Conservation (phyloP, 1,139 yeast species). For the Yamadazyma kanchanaburiensis region DNA sequence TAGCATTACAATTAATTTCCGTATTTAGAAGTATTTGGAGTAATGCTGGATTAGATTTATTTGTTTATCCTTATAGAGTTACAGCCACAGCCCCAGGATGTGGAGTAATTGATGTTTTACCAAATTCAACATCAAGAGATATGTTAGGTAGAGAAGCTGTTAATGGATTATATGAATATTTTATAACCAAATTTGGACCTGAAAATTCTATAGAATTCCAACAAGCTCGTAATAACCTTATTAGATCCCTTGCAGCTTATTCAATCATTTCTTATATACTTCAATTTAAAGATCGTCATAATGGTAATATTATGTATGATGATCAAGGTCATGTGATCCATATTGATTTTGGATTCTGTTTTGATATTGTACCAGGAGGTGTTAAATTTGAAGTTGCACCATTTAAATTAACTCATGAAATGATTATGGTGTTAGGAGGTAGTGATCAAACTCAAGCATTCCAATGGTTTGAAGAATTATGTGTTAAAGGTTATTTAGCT, state of each 20-base stretch:
- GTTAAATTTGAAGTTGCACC: slow-evolving; percentile 97
- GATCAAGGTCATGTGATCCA: slow-evolving; percentile 92
- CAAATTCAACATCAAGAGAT: slow-evolving; percentile 92
- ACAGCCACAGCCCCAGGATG: slow-evolving; percentile 99
- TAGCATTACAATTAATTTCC: slow-evolving; percentile 88
- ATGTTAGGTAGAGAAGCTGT: slow-evolving; percentile 99
- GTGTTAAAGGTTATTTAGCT: slow-evolving; percentile 88
- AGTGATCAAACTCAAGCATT: slow-evolving; percentile 80
- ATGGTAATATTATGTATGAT: slow-evolving; percentile 98
- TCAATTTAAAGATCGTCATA: slow-evolving; percentile 97
- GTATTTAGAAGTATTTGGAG: slow-evolving; percentile 91
- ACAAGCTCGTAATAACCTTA: slow-evolving; percentile 85
- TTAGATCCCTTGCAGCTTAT: slow-evolving; percentile 93
- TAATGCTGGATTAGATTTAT: slow-evolving; percentile 82
- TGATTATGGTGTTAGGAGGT: slow-evolving; percentile 96
- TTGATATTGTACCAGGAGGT: slow-evolving; percentile 98
- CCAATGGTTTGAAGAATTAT: slow-evolving; percentile 90
- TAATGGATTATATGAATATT: slow-evolving; percentile 92
- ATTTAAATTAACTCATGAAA: slow-evolving; percentile 92
- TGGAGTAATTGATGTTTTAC: slow-evolving; percentile 97
- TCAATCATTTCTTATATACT: slow-evolving; percentile 87
- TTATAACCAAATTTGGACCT: slow-evolving; percentile 88
- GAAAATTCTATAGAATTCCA: slow-evolving; percentile 89
- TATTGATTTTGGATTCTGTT: slow-evolving; percentile 97
- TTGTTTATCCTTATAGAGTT: slow-evolving; percentile 89